Conservation (phyloP, 345 rosid species). For the Moricandia arvensis region DNA sequence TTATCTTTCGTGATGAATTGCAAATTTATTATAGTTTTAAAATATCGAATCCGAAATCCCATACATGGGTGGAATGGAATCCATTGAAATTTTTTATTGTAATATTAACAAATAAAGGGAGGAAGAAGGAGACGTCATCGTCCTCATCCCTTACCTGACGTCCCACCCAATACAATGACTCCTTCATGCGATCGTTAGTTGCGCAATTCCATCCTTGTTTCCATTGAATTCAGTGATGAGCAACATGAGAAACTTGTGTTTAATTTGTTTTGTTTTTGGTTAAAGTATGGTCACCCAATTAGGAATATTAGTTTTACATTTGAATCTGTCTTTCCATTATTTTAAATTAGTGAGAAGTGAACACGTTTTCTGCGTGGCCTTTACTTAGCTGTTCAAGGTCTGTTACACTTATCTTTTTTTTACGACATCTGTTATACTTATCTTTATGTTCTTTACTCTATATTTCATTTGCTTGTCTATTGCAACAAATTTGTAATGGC, state of each 20-base stretch:
- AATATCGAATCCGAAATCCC: slow-evolving; percentile 13
- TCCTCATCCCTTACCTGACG: slow-evolving; percentile 25
- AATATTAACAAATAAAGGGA: background rate
- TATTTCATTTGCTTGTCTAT: background rate
- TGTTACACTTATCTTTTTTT: background rate
- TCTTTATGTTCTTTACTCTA: background rate
- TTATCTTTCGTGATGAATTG: slow-evolving; percentile 12
- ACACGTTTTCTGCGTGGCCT: background rate
- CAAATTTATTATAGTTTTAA: background rate
- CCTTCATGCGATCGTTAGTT: slow-evolving; percentile 27
- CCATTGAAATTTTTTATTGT: background rate
- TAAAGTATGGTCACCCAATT: background rate
- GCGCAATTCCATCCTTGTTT: slow-evolving; percentile 32
- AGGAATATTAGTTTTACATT: background rate
- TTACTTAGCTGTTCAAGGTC: slow-evolving; percentile 4
- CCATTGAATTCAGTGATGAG: background rate
- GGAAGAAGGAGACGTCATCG: slow-evolving; percentile 12
- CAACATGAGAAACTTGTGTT: background rate
- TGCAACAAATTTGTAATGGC: slow-evolving; percentile 1
- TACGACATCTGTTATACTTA: background rate
- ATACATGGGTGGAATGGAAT: slow-evolving; percentile 7
- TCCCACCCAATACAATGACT: slow-evolving; percentile 21
- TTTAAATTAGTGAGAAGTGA: background rate
- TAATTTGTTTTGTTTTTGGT: background rate
- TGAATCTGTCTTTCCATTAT: background rate